Evolutionary conservation across 352 stramenopile species (phyloP), one percentile per base, ranked within the genome.

Genomic region (Globisporangium spiculum): DNA sequence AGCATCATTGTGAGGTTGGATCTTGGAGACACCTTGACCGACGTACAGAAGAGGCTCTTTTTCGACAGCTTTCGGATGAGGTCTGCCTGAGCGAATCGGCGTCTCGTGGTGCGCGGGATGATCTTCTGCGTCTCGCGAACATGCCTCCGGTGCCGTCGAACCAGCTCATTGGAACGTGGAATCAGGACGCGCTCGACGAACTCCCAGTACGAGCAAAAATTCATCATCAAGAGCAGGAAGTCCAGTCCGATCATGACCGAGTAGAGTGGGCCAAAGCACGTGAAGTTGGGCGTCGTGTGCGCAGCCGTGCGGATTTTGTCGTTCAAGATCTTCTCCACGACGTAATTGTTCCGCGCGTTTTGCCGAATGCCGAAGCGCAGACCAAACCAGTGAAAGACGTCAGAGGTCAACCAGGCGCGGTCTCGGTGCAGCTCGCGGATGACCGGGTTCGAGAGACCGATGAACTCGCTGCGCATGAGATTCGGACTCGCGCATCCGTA

Each of bases 401-500:
- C 71, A n/a, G 65, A 61, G 1, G 60, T 70, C 18, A 77, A 63
- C 68, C 71, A 77, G 12, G 62, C 71, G 67, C 61, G 68, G 18
- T 67, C 48, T 18, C n/a, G 54, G 32, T 65, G 55, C 14, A 77
- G 26, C 22, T 74, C 26, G 30, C 61, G 50, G 6, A 77, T 60
- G 4, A 52, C 27, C 1, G 71, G 64, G 41, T 71, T 71, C 52
- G 66, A 69, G 8, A 74, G 26, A 8, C 70, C 71, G 2, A 71
- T 48, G 61, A 74, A 74, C 46, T 65, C 63, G 50, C 24, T 59
- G n/a, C 66, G 50, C 27, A 65, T 61, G 10, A 75, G 36, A 46
- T 75, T 78, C 10, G 69, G 55, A 34, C 72, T 78, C 30, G 69
- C 65, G 41, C 72, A 78, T 22, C 69, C 72, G 27, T 72, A 63